Evolutionary conservation across 306 rosid genomes (phyloP).

Genomic region (Nissolia schottii): DNA sequence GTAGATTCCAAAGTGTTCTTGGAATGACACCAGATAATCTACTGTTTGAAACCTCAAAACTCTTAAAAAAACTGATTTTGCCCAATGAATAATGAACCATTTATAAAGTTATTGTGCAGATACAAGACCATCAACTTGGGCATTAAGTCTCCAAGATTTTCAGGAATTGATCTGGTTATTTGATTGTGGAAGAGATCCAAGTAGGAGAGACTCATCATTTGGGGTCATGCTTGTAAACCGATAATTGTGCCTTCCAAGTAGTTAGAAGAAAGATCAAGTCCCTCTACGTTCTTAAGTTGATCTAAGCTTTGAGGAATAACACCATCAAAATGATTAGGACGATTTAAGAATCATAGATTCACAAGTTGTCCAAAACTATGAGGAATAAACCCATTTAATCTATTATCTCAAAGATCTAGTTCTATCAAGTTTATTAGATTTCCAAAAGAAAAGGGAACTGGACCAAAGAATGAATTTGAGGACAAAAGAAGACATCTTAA

Average conservation of each 20-base stretch:
- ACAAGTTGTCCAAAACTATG: too few relatives aligned
- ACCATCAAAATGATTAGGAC: background rate
- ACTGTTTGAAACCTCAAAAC: background rate
- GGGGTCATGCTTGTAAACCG: background rate
- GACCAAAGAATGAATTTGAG: too few relatives aligned
- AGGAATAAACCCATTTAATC: too few relatives aligned
- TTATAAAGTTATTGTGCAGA: background rate
- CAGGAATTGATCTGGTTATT: background rate
- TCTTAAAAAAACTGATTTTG: too few relatives aligned
- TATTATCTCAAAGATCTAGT: too few relatives aligned
- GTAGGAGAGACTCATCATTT: background rate
- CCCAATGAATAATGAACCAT: background rate
- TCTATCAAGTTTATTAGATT: too few relatives aligned
- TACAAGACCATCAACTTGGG: background rate
- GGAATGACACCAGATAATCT: background rate
- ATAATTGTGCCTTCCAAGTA: background rate
- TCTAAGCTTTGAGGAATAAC: background rate
- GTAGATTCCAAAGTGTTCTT: too few relatives aligned
- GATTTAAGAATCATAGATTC: too few relatives aligned
- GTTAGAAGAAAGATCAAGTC: too few relatives aligned
- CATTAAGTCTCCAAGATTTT: background rate
- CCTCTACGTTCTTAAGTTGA: too few relatives aligned
- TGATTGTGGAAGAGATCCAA: background rate
- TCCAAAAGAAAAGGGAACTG: too few relatives aligned
- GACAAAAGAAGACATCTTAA: too few relatives aligned